Percentiles rank a stretch among this genome's conserved stretches.
Conservation (phyloP, 164 flowering plant species). For the Liriodendron chinense region DNA sequence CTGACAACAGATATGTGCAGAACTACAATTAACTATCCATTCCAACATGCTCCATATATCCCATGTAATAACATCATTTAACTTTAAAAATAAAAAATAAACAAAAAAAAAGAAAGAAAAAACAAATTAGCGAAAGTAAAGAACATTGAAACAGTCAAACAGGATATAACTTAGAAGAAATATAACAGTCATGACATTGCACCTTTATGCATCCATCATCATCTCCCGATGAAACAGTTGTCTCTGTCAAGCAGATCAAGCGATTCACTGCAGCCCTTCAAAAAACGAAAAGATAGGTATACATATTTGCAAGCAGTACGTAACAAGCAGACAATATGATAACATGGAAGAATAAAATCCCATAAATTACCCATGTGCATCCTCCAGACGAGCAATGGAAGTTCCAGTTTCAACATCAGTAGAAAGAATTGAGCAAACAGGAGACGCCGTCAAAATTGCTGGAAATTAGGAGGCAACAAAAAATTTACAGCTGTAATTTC, state of each 20-base stretch:
- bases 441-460: conserved; percentile 79
- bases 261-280: conserved; percentile 74
- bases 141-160: not conserved
- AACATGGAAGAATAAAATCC: not conserved
- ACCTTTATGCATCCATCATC: conserved; percentile 93
- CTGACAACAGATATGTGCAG: too few relatives aligned
- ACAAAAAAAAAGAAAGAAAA: not conserved
- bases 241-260: conserved; percentile 64
- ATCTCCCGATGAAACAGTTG: conserved; percentile 90
- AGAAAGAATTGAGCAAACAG: conserved; percentile 72
- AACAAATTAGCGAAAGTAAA: not conserved
- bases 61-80: too few relatives aligned
- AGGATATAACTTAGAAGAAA: not conserved
- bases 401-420: conserved; percentile 86
- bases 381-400: conserved; percentile 57
- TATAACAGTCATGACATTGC: not conserved
- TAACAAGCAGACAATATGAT: not conserved
- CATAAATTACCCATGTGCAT: conserved; percentile 65
- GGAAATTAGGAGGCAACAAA: conserved; percentile 10
- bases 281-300: not conserved
- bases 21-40: too few relatives aligned
- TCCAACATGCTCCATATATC: too few relatives aligned
- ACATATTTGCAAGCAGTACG: not conserved
- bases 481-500: not conserved
- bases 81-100: too few relatives aligned